phyloP scores from a whole-genome alignment of 345 rosid species.

The Eucalyptus guilfoylei region DNA sequence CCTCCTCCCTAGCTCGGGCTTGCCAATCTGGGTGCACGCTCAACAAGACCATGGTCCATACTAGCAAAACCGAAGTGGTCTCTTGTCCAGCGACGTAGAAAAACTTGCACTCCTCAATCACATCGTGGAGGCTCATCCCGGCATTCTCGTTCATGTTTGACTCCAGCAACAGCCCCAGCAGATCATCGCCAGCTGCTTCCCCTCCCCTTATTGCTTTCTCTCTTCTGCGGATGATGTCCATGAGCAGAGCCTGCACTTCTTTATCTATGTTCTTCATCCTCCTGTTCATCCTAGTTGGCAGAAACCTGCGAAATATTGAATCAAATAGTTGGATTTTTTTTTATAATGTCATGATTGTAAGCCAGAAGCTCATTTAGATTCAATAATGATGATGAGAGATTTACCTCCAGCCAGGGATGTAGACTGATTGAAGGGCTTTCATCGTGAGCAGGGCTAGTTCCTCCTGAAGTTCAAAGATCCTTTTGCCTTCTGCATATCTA shows the following conservation, averaged over 20 bases:
- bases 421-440: background rate
- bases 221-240: slow-evolving; percentile 15
- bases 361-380: background rate
- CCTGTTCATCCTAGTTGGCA: slow-evolving; percentile 16
- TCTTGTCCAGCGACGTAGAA: slow-evolving; percentile 62
- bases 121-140: slow-evolving; percentile 28
- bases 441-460: background rate
- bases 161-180: slow-evolving; percentile 35
- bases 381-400: background rate
- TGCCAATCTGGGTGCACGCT: slow-evolving; percentile 1
- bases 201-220: slow-evolving; percentile 17
- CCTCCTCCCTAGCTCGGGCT: slow-evolving; percentile 19
- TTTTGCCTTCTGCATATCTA: background rate
- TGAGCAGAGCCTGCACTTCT: slow-evolving; percentile 15
- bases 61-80: slow-evolving; percentile 40
- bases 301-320: background rate
- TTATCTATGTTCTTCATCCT: slow-evolving; percentile 12
- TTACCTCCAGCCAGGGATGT: background rate
- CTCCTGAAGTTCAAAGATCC: background rate
- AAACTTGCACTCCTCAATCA: slow-evolving; percentile 51
- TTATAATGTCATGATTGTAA: background rate
- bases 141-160: slow-evolving; percentile 14
- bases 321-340: background rate
- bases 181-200: slow-evolving; percentile 11
- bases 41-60: slow-evolving; percentile 48